These are phyloP conservation scores for Cladosporium sp. DNA, from an alignment of 2,329 filamentous ascomycete genomes.

Conservation along the genomic window DNA sequence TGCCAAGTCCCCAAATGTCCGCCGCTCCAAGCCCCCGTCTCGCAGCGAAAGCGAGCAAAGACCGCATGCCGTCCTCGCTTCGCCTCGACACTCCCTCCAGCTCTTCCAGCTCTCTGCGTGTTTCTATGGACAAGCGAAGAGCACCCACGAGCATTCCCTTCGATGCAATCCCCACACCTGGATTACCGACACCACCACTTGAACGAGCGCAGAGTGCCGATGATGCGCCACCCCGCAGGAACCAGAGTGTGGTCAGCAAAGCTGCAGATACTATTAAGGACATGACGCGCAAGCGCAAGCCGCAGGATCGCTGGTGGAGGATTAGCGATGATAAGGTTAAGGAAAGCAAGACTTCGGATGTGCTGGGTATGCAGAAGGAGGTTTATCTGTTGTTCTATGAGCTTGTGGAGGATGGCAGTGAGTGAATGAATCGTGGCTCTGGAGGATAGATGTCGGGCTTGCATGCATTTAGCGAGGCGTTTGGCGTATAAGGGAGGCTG, in stretches of 20 bases:
- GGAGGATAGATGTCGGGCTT: neutral
- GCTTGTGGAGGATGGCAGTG: slow-evolving; percentile 54
- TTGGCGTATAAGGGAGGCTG: neutral
- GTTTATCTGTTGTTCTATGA: slow-evolving; percentile 98
- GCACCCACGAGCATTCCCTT: slow-evolving; percentile 26
- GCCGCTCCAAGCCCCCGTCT: slow-evolving; percentile 41
- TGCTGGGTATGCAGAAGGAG: slow-evolving; percentile 90
- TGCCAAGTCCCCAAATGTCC: slow-evolving; percentile 48
- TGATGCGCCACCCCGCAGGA: neutral
- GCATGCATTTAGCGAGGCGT: slow-evolving; percentile 5
- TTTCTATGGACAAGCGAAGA: neutral
- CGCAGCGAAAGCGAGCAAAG: slow-evolving; percentile 14
- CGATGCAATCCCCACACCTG: slow-evolving; percentile 31
- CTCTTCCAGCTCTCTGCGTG: slow-evolving; percentile 24
- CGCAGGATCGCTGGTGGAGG: slow-evolving; percentile 86
- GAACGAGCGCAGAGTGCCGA: slow-evolving; percentile 13
- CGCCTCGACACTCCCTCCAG: slow-evolving; percentile 15
- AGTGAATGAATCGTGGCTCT: too few species aligned
- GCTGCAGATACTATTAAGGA: slow-evolving; percentile 8
- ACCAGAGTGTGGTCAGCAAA: slow-evolving; percentile 8
- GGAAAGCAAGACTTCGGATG: slow-evolving; percentile 88
- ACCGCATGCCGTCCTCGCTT: slow-evolving; percentile 8
- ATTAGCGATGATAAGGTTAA: slow-evolving; percentile 97
- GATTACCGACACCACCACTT: slow-evolving; percentile 28
- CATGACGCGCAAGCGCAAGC: slow-evolving; percentile 47